These are phyloP conservation scores for Nemania sp. DNA, from an alignment of 2,329 filamentous ascomycete genomes.

Conservation along the genomic window DNA sequence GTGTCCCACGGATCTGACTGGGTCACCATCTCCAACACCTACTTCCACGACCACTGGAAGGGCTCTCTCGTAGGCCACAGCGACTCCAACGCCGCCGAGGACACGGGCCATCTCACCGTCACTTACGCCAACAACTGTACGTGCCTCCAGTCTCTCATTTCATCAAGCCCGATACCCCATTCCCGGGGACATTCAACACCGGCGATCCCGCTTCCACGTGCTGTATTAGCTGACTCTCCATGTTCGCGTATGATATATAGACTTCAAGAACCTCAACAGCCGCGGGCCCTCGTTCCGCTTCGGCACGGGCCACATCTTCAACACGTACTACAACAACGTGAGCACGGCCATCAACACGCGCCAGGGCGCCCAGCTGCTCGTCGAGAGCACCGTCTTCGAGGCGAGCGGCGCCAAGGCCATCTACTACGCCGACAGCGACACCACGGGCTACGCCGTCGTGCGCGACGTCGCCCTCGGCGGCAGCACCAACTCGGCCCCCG, in stretches of 20 bases:
- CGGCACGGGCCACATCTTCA: constrained; percentile 55
- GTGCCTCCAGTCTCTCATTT: neutral
- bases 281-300: constrained; percentile 60
- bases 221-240: neutral
- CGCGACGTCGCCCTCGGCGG: constrained; percentile 51
- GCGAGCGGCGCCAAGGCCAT: constrained; percentile 33
- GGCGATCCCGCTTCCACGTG: neutral
- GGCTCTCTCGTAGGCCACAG: constrained; percentile 54
- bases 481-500: constrained; percentile 52
- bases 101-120: constrained; percentile 66
- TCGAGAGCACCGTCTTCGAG: constrained; percentile 50
- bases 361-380: constrained; percentile 52
- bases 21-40: constrained; percentile 54
- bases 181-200: neutral
- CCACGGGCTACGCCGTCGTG: constrained; percentile 47
- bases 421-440: constrained; percentile 45
- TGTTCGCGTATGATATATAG: neutral
- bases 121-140: constrained; percentile 70
- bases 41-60: constrained; percentile 54
- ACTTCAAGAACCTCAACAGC: constrained; percentile 53
- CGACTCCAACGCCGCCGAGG: constrained; percentile 62
- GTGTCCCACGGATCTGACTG: constrained; percentile 66
- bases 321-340: constrained; percentile 50
- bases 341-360: constrained; percentile 54
- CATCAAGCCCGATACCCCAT: neutral